Conservation (phyloP, 2,329 filamentous ascomycete species). For the Cladosporium sp. region DNA sequence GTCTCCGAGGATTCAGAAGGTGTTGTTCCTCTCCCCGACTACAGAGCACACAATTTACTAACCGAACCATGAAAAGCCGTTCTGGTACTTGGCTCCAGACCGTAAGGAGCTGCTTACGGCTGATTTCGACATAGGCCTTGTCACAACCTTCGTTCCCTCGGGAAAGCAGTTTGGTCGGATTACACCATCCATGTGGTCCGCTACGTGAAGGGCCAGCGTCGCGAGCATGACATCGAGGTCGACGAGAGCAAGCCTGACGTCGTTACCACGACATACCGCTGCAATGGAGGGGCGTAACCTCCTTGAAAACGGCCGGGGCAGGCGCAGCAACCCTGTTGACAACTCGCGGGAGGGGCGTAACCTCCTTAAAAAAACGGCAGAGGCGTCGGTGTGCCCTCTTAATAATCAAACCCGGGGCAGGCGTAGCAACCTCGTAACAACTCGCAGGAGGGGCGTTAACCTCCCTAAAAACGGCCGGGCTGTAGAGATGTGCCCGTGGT, state of each 20-base stretch:
- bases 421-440: neutral
- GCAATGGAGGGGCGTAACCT: neutral
- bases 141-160: too few species aligned
- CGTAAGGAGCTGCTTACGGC: neutral
- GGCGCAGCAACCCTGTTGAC: too few species aligned
- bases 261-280: neutral
- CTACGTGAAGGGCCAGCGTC: slow-evolving; percentile 36
- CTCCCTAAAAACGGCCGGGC: neutral
- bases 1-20: neutral
- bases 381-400: too few species aligned
- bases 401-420: neutral
- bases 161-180: neutral
- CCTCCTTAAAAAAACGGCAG: neutral
- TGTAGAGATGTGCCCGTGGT: neutral
- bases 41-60: neutral
- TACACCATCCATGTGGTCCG: slow-evolving; percentile 32
- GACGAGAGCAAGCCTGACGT: slow-evolving; percentile 33
- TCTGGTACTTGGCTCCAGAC: neutral
- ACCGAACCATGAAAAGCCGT: neutral
- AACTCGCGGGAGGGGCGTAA: neutral
- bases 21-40: neutral
- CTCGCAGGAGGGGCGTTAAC: neutral
- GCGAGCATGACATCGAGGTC: slow-evolving; percentile 32
- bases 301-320: neutral
- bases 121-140: neutral